Conservation (phyloP, 78 protist genomes). For the Chrysochromulina tobinii region DNA sequence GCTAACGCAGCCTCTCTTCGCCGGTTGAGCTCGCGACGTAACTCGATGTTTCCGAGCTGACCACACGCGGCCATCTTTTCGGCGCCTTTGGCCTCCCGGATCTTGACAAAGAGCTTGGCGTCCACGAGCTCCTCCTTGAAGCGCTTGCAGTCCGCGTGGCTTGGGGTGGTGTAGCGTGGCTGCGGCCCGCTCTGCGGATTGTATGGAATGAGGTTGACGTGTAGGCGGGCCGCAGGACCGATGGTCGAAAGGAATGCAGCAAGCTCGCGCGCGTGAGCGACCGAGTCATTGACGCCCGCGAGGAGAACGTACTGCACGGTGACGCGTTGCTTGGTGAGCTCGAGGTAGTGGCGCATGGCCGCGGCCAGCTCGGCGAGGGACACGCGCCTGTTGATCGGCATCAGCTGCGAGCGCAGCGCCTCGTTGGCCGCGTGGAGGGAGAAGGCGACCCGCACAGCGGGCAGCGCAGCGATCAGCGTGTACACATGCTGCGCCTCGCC, state of each 20-base stretch:
- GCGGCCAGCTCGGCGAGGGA: background rate
- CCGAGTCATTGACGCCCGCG: conserved; percentile 42
- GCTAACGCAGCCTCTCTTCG: too few relatives aligned
- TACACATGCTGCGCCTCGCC: background rate
- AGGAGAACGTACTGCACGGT: conserved; percentile 54
- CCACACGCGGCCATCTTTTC: conserved; percentile 28
- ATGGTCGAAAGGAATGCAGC: conserved; percentile 33
- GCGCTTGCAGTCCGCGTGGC: background rate
- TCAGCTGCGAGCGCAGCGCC: conserved; percentile 27
- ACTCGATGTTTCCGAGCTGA: background rate
- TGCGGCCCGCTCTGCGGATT: conserved; percentile 8
- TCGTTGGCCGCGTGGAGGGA: conserved; percentile 59
- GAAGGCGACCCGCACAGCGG: conserved; percentile 36
- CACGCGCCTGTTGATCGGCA: conserved; percentile 3
- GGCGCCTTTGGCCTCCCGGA: background rate
- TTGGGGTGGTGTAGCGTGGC: background rate
- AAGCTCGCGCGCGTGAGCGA: conserved; percentile 31
- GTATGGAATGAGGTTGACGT: conserved; percentile 64
- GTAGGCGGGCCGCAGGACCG: background rate
- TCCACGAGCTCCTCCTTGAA: background rate
- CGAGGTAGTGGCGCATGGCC: background rate
- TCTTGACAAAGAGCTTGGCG: background rate
- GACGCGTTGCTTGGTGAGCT: background rate
- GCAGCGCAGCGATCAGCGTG: conserved; percentile 25
- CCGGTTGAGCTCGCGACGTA: too few relatives aligned